A percentile compares a stretch with the other conserved stretches of the same genome.
phyloP scores from a whole-genome alignment of 345 rosid species.

The Salix dunnii region DNA sequence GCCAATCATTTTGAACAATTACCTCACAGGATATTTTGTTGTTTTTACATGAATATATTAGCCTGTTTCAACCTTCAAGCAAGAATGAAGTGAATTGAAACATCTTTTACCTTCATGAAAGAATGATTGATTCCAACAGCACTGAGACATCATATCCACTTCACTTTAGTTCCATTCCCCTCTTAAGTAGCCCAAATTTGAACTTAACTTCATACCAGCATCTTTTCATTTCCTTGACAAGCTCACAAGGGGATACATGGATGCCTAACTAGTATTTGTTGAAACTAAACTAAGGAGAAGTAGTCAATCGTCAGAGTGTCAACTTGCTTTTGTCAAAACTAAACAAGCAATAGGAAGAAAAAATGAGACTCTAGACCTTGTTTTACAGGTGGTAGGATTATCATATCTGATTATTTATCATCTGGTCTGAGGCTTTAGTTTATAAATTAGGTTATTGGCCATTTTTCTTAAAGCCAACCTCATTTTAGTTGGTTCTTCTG shows the following conservation, averaged over 20 bases:
- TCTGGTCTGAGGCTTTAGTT: slow-evolving; percentile 1
- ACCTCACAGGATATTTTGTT: not conserved
- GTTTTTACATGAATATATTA: not conserved
- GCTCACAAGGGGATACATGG: not conserved
- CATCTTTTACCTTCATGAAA: not conserved
- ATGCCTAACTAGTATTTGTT: not conserved
- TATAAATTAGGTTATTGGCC: not conserved
- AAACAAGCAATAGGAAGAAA: not conserved
- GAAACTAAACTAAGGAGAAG: not conserved
- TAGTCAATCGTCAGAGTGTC: not conserved
- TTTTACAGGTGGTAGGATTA: not conserved
- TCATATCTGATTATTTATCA: not conserved
- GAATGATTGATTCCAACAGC: not conserved
- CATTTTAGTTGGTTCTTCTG: slow-evolving; percentile 9
- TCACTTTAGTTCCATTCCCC: not conserved
- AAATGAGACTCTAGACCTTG: not conserved
- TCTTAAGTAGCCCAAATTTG: not conserved
- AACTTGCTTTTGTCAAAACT: not conserved
- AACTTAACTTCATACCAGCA: not conserved
- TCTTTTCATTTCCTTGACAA: not conserved
- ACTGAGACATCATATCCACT: not conserved
- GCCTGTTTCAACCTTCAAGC: not conserved
- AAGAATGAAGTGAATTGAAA: not conserved
- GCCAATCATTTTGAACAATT: not conserved
- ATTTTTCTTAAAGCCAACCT: slow-evolving; percentile 1